Evolutionary conservation across 2,329 filamentous ascomycete genomes (phyloP).

Genomic region (Ascochyta pisi): DNA sequence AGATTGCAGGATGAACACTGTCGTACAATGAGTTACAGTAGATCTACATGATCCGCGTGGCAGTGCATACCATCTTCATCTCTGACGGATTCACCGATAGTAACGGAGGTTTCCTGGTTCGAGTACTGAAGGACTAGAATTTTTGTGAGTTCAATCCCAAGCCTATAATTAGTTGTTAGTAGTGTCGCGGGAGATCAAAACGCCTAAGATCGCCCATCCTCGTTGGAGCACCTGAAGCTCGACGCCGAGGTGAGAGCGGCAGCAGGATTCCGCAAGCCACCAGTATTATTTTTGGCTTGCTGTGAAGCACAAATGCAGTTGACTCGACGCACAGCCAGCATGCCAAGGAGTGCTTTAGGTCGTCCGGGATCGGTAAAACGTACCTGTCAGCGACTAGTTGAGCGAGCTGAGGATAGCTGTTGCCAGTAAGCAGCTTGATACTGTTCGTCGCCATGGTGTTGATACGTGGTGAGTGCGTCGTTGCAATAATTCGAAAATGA

Average conservation of each 20-base stretch:
- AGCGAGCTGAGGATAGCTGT: constrained; percentile 75
- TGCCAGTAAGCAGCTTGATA: constrained; percentile 77
- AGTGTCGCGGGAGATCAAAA: constrained; percentile 14
- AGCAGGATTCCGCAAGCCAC: neutral
- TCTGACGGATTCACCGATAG: constrained; percentile 92
- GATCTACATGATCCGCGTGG: constrained; percentile 11
- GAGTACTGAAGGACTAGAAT: constrained; percentile 84
- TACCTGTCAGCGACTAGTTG: constrained; percentile 73
- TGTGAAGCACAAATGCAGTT: constrained; percentile 3
- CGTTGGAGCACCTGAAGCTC: constrained; percentile 59
- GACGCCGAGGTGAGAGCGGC: neutral
- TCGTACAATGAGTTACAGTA: constrained; percentile 29
- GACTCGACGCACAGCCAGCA: constrained; percentile 3
- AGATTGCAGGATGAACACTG: constrained; percentile 94
- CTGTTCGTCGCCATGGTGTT: constrained; percentile 71
- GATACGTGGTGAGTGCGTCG: constrained; percentile 22
- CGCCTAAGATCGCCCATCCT: constrained; percentile 69
- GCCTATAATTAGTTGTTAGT: constrained; percentile 55
- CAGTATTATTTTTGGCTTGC: neutral
- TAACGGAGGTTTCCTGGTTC: constrained; percentile 87
- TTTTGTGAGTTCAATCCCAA: constrained; percentile 79
- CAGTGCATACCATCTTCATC: constrained; percentile 81
- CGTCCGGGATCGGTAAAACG: constrained; percentile 27
- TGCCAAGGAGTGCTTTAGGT: constrained; percentile 17
- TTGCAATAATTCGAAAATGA: constrained; percentile 16